These are phyloP conservation scores for Zalaria obscura DNA, from an alignment of 2,329 filamentous ascomycete species.

Conservation along the genomic window DNA sequence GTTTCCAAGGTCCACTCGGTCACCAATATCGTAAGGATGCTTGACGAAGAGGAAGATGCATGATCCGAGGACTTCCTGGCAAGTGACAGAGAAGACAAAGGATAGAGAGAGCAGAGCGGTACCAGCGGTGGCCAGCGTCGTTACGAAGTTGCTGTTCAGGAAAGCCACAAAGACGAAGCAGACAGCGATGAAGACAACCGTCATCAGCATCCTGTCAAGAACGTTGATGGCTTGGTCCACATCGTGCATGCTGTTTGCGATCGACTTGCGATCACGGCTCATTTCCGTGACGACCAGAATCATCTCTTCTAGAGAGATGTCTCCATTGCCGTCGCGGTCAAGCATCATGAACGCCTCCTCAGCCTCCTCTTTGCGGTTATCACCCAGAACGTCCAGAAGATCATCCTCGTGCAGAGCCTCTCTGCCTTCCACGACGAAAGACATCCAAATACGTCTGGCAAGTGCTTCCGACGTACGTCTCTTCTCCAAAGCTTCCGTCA, in stretches of 20 bases:
- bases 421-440: slow-evolving; percentile 80
- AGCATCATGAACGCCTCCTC: slow-evolving; percentile 72
- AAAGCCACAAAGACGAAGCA: slow-evolving; percentile 57
- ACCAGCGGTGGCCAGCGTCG: slow-evolving; percentile 76
- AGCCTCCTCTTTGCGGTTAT: slow-evolving; percentile 58
- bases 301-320: slow-evolving; percentile 94
- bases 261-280: slow-evolving; percentile 73
- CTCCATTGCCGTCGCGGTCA: slow-evolving; percentile 80
- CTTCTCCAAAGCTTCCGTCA: slow-evolving; percentile 79
- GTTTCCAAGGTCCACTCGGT: slow-evolving; percentile 69
- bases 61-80: slow-evolving; percentile 90
- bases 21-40: slow-evolving; percentile 91
- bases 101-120: slow-evolving; percentile 90
- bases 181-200: slow-evolving; percentile 65
- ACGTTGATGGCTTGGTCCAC: slow-evolving; percentile 89
- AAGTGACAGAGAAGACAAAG: slow-evolving; percentile 85
- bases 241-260: slow-evolving; percentile 89
- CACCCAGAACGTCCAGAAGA: slow-evolving; percentile 73
- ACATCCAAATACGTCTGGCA: slow-evolving; percentile 94
- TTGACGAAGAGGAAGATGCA: slow-evolving; percentile 99
- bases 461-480: slow-evolving; percentile 75
- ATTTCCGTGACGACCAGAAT: slow-evolving; percentile 73
- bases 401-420: slow-evolving; percentile 71
- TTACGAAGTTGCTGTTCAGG: slow-evolving; percentile 73
- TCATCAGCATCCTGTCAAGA: slow-evolving; percentile 72